phyloP scores from a whole-genome alignment of 352 stramenopile species.

The Blastocystis sp. region DNA sequence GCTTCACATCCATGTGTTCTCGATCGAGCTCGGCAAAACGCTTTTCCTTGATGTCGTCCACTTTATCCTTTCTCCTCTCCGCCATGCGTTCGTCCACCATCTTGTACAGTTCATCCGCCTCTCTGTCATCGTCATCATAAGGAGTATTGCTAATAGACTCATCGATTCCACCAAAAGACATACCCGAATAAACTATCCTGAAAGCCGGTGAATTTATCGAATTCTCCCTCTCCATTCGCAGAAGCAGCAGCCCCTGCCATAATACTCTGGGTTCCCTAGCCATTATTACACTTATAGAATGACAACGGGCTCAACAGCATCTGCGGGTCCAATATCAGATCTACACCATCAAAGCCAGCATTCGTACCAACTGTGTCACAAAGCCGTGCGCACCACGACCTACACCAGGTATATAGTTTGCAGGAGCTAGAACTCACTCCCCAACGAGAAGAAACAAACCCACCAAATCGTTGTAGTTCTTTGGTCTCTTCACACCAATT shows the following conservation, averaged over 20 bases:
- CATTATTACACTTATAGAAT: conserved; percentile 48
- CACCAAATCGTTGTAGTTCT: conserved; percentile 41
- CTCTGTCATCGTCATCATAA: conserved; percentile 92
- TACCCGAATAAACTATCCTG: conserved; percentile 73
- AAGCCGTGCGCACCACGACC: conserved; percentile 91
- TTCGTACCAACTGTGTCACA: conserved; percentile 78
- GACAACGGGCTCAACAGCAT: conserved; percentile 75
- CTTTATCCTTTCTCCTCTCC: conserved; percentile 79
- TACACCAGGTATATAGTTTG: conserved; percentile 90
- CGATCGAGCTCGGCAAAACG: conserved; percentile 80
- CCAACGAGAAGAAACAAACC: neutral
- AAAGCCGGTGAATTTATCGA: conserved; percentile 85
- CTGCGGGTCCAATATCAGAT: conserved; percentile 88
- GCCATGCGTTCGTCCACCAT: conserved; percentile 87
- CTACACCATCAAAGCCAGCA: conserved; percentile 63
- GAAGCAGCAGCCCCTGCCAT: conserved; percentile 70
- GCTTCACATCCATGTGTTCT: conserved; percentile 87
- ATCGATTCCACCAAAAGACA: conserved; percentile 72
- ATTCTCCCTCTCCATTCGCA: conserved; percentile 83
- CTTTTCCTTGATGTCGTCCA: conserved; percentile 77
- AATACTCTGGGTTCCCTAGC: conserved; percentile 70
- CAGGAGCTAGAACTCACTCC: conserved; percentile 75
- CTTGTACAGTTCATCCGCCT: conserved; percentile 93
- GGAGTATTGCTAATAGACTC: conserved; percentile 84
- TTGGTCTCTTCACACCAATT: conserved; percentile 11